Evolutionary conservation across 148 eudicot genomes (phyloP).

Genomic region (Persicaria tinctoria): DNA sequence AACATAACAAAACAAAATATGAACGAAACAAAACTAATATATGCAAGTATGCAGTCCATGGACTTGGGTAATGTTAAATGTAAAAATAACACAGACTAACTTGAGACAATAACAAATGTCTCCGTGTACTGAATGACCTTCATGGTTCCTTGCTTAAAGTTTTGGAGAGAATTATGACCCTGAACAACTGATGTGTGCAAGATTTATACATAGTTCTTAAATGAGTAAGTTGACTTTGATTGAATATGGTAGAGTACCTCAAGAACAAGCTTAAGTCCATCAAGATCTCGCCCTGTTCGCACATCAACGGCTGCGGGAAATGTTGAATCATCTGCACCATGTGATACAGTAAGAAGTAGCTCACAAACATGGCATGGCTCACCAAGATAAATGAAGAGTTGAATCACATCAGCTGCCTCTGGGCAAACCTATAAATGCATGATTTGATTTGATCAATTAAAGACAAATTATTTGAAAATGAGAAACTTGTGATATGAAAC

Average conservation of each 20-base stretch:
- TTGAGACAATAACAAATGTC: too few species aligned
- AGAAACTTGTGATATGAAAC: not conserved
- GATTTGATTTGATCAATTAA: not conserved
- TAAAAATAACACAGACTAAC: too few species aligned
- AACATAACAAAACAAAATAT: too few species aligned
- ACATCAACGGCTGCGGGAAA: constrained; percentile 92
- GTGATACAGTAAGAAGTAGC: constrained; percentile 90
- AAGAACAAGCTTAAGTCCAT: constrained; percentile 81
- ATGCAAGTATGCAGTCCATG: too few species aligned
- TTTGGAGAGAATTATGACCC: too few species aligned
- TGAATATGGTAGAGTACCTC: constrained; percentile 53
- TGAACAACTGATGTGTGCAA: not conserved
- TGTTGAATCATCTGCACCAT: constrained; percentile 94
- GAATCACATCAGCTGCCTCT: constrained; percentile 83
- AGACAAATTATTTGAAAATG: not conserved
- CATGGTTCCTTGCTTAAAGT: too few species aligned
- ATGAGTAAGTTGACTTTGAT: not conserved
- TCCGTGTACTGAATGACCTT: too few species aligned
- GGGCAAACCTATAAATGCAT: constrained; percentile 59
- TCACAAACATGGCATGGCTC: constrained; percentile 98
- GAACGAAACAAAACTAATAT: too few species aligned
- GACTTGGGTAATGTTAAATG: too few species aligned
- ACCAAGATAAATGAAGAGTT: constrained; percentile 82
- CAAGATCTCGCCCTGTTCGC: constrained; percentile 84
- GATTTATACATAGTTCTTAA: not conserved